phyloP scores from a whole-genome alignment of 1,284 basidiomycete genomes.

The Apiotrichum porosum region DNA sequence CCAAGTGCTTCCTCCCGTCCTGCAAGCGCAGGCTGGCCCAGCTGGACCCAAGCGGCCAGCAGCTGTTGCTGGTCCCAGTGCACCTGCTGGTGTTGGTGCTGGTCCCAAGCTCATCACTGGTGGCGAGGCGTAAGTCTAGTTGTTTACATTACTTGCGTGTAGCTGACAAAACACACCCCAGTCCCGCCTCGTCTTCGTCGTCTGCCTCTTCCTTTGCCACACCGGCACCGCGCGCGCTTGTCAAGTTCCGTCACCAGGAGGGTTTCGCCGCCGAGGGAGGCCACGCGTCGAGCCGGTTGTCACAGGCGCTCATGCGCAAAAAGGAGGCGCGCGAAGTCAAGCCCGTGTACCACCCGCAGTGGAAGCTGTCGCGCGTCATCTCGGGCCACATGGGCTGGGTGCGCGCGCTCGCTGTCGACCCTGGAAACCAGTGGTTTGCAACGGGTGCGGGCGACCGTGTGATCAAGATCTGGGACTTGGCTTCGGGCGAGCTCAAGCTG shows the following conservation, averaged over 20 bases:
- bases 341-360: slow-evolving; percentile 84
- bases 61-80: slow-evolving; percentile 4
- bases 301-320: slow-evolving; percentile 79
- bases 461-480: slow-evolving; percentile 99
- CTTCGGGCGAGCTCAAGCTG: slow-evolving; percentile 89
- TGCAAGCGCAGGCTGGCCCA: slow-evolving; percentile 66
- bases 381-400: slow-evolving; percentile 99
- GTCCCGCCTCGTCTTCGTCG: not conserved
- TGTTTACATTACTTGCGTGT: no score
- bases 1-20: slow-evolving; percentile 73
- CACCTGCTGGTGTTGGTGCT: slow-evolving; percentile 5
- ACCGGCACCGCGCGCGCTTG: slow-evolving; percentile 31
- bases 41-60: slow-evolving; percentile 63
- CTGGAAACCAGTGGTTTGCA: slow-evolving; percentile 97
- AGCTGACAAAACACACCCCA: no score
- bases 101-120: slow-evolving; percentile 8
- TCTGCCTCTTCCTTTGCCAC: not conserved
- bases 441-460: slow-evolving; percentile 96
- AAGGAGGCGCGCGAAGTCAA: slow-evolving; percentile 88
- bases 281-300: slow-evolving; percentile 57
- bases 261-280: slow-evolving; percentile 48
- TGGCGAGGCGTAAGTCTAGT: no score
- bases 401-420: slow-evolving; percentile 90
- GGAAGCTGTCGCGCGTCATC: slow-evolving; percentile 95
- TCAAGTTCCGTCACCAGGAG: slow-evolving; percentile 49